Conservation (phyloP, 306 rosid species). For the Malus sieversii region DNA sequence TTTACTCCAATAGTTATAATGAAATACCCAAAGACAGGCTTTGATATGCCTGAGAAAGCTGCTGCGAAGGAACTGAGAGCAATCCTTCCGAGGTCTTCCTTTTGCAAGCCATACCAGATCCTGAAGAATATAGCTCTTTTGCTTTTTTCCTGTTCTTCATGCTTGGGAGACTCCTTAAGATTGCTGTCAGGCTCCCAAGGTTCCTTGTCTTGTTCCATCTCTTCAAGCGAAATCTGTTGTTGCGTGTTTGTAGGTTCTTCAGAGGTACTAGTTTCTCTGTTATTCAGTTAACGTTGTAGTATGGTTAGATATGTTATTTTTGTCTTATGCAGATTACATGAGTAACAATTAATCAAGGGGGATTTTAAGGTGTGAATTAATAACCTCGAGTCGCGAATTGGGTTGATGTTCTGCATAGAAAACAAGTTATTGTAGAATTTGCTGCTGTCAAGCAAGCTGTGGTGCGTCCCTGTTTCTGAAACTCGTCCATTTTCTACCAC, state of each 20-base stretch:
- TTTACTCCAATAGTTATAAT: constrained; percentile 82
- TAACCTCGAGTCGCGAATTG: constrained; percentile 45
- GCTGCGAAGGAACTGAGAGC: constrained; percentile 42
- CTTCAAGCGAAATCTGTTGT: constrained; percentile 31
- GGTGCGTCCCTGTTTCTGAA: constrained; percentile 66
- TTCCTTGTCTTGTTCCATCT: constrained; percentile 24
- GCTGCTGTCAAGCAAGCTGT: constrained; percentile 54
- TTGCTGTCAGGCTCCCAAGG: constrained; percentile 14
- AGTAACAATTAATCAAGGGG: neutral
- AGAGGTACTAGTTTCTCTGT: constrained; percentile 37
- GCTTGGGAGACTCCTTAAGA: constrained; percentile 15
- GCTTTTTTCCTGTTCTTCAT: constrained; percentile 24
- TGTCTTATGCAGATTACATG: neutral
- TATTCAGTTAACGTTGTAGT: constrained; percentile 21
- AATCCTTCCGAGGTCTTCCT: constrained; percentile 47
- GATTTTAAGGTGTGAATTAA: constrained; percentile 4
- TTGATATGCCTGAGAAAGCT: constrained; percentile 73
- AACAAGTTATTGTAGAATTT: constrained; percentile 49
- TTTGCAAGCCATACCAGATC: constrained; percentile 67
- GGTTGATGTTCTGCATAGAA: constrained; percentile 62
- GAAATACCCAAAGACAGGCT: constrained; percentile 70
- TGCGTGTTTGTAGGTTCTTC: constrained; percentile 23
- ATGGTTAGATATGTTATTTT: constrained; percentile 15
- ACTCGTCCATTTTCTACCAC: constrained; percentile 67
- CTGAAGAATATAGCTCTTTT: constrained; percentile 49